These are phyloP conservation scores for Neofusicoccum kwambonambiense DNA, from an alignment of 2,329 filamentous ascomycete genomes.

Conservation along the genomic window DNA sequence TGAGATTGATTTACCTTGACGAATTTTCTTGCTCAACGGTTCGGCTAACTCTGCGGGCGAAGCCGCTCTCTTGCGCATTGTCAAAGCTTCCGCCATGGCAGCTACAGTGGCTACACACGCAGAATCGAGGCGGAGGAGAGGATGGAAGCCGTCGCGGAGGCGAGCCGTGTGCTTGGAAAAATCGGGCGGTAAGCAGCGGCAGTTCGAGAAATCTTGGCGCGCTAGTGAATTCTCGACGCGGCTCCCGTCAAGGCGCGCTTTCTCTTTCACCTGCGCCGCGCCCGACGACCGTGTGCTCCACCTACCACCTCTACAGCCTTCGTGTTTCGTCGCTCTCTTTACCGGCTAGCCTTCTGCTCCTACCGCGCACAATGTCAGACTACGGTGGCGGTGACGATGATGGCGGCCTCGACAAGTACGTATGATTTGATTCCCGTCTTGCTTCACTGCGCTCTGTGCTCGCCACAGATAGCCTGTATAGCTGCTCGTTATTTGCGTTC, in stretches of 20 bases:
- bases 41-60: neutral
- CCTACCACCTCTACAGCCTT: neutral
- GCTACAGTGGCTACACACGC: neutral
- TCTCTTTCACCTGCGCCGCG: slow-evolving; percentile 7
- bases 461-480: neutral
- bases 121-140: neutral
- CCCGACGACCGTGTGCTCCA: neutral
- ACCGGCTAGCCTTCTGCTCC: too few species aligned
- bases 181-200: slow-evolving; percentile 4
- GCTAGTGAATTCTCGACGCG: slow-evolving; percentile 16
- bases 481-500: neutral
- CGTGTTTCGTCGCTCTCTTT: neutral
- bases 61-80: slow-evolving; percentile 4
- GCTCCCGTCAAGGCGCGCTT: slow-evolving; percentile 2
- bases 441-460: neutral
- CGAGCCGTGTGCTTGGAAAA: slow-evolving; percentile 5
- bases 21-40: slow-evolving; percentile 27
- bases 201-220: neutral
- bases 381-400: slow-evolving; percentile 43
- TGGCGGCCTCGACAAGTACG: slow-evolving; percentile 28
- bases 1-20: slow-evolving; percentile 24
- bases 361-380: slow-evolving; percentile 42
- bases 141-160: neutral
- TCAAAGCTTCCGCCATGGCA: neutral
- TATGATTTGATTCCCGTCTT: neutral